These are phyloP conservation scores for Venustampulla echinocandica DNA, from an alignment of 495 filamentous ascomycete genomes.

Conservation along the genomic window DNA sequence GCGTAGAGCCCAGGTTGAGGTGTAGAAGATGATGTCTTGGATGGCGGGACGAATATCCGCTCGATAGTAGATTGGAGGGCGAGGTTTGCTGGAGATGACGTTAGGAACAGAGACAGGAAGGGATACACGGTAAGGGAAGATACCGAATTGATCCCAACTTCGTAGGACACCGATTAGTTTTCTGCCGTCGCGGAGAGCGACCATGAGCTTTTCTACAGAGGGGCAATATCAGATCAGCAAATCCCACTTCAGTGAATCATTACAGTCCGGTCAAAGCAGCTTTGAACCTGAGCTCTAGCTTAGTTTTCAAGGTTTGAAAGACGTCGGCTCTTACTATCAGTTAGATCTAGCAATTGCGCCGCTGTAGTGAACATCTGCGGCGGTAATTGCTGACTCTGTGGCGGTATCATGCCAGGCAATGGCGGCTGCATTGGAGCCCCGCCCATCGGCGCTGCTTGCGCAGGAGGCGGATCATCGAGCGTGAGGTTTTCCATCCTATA, in stretches of 20 bases:
- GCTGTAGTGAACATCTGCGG: constrained; percentile 98
- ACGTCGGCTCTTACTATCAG: constrained; percentile 85
- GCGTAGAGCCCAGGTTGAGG: constrained; percentile 53
- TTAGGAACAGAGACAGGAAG: background rate
- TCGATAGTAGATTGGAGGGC: constrained; percentile 89
- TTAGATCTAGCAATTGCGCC: constrained; percentile 87
- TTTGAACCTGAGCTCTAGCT: too few species aligned
- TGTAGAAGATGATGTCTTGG: constrained; percentile 30
- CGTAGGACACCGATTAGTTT: constrained; percentile 87
- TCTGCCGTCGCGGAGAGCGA: constrained; percentile 83
- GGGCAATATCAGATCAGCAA: constrained; percentile 5
- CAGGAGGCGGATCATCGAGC: constrained; percentile 33
- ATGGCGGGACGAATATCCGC: constrained; percentile 50
- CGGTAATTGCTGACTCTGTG: constrained; percentile 46
- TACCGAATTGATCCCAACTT: constrained; percentile 98
- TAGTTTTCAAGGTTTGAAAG: too few species aligned
- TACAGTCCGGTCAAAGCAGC: too few species aligned
- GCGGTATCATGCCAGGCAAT: constrained; percentile 19
- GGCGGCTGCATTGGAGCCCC: constrained; percentile 13
- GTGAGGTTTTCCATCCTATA: constrained; percentile 41
- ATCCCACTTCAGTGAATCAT: background rate
- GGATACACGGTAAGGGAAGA: constrained; percentile 14
- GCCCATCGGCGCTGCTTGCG: constrained; percentile 4
- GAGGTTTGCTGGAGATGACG: constrained; percentile 61
- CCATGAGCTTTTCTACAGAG: constrained; percentile 75